These are phyloP conservation scores for Saxophila tyrrhenica DNA, from an alignment of 495 filamentous ascomycete genomes.

Conservation along the genomic window DNA sequence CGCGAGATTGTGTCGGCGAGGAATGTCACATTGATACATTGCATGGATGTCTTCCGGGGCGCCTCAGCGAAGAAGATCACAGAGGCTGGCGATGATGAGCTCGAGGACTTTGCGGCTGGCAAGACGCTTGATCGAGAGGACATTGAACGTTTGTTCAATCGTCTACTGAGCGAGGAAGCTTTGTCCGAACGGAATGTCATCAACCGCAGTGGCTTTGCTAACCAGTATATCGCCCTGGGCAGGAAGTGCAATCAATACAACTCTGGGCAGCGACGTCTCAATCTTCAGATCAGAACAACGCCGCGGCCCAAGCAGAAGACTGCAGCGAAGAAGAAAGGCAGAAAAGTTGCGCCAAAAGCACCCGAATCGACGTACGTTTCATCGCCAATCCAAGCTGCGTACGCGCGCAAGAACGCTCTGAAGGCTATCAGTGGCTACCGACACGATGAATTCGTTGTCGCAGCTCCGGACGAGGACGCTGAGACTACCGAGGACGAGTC, in stretches of 20 bases:
- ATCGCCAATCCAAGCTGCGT: conserved; percentile 57
- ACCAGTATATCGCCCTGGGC: conserved; percentile 48
- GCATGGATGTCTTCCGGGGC: conserved; percentile 52
- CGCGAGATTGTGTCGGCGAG: conserved; percentile 29
- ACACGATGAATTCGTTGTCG: conserved; percentile 42
- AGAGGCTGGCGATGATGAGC: conserved; percentile 34
- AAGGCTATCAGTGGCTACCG: conserved; percentile 36
- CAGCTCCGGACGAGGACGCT: conserved; percentile 30
- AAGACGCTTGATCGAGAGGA: conserved; percentile 45
- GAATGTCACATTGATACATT: conserved; percentile 42
- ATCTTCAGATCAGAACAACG: conserved; percentile 43
- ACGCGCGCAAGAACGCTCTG: conserved; percentile 33
- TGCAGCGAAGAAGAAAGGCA: conserved; percentile 16
- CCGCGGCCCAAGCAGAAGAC: conserved; percentile 27
- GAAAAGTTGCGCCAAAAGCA: conserved; percentile 25
- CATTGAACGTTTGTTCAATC: conserved; percentile 53
- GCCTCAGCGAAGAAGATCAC: conserved; percentile 39
- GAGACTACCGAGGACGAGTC: conserved; percentile 36
- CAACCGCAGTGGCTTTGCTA: conserved; percentile 50
- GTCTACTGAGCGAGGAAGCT: conserved; percentile 50
- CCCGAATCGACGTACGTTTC: conserved; percentile 75
- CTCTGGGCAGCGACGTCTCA: conserved; percentile 40
- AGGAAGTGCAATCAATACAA: conserved; percentile 42
- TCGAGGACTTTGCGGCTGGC: conserved; percentile 45
- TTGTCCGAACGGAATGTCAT: conserved; percentile 47